Base-by-base conservation (phyloP, 805 yeast species). In the Zygosaccharomyces gambellarensis region DNA sequence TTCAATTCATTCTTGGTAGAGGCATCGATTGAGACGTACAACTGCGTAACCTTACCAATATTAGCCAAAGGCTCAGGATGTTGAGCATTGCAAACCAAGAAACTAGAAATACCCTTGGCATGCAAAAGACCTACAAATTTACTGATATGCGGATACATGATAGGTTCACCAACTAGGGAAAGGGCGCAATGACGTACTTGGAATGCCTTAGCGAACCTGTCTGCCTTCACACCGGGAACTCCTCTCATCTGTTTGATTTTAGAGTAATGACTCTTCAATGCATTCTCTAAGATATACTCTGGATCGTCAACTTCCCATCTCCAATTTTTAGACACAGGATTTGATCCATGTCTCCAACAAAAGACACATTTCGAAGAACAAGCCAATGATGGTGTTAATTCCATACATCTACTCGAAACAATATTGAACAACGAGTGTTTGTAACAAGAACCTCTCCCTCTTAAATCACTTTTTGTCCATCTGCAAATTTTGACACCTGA, bases 261-360 rank as follows among this genome's bases (percentile, higher is more conserved):
- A 52, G 87, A 82, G 67, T 90, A 90, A 65, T 90, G 97, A 3
- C 96, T 96, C 55, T 78, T 81, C 40, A 90, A 69, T 0, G 97
- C 97, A 27, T 96, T 96, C 41, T 86, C 80, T 48, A 90, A 64
- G 45, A 90, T 87, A 52, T 74, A 82, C 57, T 87, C 90, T 0
- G 97, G 97, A 19, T 85, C 83, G 67, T 90, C 97, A 11, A 89
- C 87, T 61, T 89, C 92, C 97, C 97, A 90, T 61, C 97, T 75
- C 97, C 97, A 90, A 52, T 85, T 84, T 27, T 95, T 90, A 14
- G 96, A 96, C 1, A 90, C 97, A 0, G 97, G 97, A 62, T 90
- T 90, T 2, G 97, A 90, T 43, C 97, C 97, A 68, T 90, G 97
- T 65, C 97, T 79, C 97, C 97, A 90, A 71, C 97, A 90, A 63